Conservation (phyloP, 2,329 filamentous ascomycete genomes). For the Nectriaceae sp. region DNA sequence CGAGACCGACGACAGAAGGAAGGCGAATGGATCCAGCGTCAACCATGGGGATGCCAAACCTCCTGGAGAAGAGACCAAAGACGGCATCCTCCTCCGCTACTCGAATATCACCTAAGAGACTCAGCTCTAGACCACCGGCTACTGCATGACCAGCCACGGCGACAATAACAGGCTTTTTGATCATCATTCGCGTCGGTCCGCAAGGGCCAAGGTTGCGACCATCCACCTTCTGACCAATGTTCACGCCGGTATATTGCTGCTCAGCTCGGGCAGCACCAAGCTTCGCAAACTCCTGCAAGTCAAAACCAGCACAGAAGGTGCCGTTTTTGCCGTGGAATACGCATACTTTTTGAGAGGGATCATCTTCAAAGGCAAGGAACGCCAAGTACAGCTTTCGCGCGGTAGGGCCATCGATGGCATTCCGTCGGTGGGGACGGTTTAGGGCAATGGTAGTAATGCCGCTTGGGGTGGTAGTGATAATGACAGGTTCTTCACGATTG, state of each 20-base stretch:
- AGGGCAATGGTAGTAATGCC: slow-evolving; percentile 59
- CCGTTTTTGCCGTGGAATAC: slow-evolving; percentile 47
- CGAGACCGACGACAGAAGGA: slow-evolving; percentile 52
- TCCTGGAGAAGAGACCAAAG: slow-evolving; percentile 57
- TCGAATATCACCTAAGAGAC: slow-evolving; percentile 53
- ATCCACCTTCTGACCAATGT: slow-evolving; percentile 13
- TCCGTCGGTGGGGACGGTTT: slow-evolving; percentile 50
- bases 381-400: slow-evolving; percentile 48
- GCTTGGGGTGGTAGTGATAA: slow-evolving; percentile 21
- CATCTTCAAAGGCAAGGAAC: slow-evolving; percentile 51
- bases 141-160: slow-evolving; percentile 56
- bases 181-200: slow-evolving; percentile 51
- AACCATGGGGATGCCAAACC: slow-evolving; percentile 37
- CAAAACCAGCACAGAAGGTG: slow-evolving; percentile 56
- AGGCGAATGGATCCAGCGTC: slow-evolving; percentile 54
- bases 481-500: slow-evolving; percentile 16
- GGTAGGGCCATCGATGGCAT: slow-evolving; percentile 53
- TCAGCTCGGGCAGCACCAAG: slow-evolving; percentile 4
- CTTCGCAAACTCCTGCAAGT: slow-evolving; percentile 48
- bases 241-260: slow-evolving; percentile 5
- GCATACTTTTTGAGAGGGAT: slow-evolving; percentile 52
- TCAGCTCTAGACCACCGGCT: slow-evolving; percentile 54
- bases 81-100: slow-evolving; percentile 54
- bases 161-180: slow-evolving; percentile 53
- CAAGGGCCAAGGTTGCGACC: slow-evolving; percentile 45